Evolutionary conservation across 1,139 yeast genomes (phyloP), one percentile per base, ranked within the genome.

Genomic region (Pichia sp.): DNA sequence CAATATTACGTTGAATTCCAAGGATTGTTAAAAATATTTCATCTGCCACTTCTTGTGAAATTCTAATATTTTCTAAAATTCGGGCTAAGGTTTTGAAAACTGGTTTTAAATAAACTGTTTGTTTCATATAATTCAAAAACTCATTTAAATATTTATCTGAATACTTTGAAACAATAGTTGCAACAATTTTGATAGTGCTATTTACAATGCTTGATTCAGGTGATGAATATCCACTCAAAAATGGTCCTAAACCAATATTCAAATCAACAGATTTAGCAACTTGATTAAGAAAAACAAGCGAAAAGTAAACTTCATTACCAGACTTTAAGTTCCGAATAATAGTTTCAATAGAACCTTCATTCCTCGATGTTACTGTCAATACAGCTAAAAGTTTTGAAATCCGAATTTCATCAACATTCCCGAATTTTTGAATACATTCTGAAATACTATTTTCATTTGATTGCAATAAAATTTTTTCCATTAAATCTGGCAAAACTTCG

Each of bases 101-200:
- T 7, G 53, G 48, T 11, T 37, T 31, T 4, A 40, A 36, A 40
- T 44, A 11, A 1, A 25, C 6, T 4, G 46, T 39, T 29, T 53
- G 55, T 3, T 50, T 51, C 36, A 74, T 57, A 38, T 63, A 57
- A 1, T 51, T 47, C 30, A 76, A 53, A 40, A 76, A 59, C 4
- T 54, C 56, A 1, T 67, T 64, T 28, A 77, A 58, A 51, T 73
- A 69, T 3, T 53, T 55, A 1, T 61, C 58, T 7, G 72, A 56
- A 52, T 75, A 68, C 34, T 66, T 65, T 9, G 74, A 66, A 7
- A 75, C 70, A 32, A 78, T 61, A 11, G 74, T 70, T 1, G 87
- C 85, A 38, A 81, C 64, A 0, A 85, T 71, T 43, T 73, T 71
- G 0, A 85, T 76, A 1, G 82, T 72, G 6, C 77, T 76, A 27